These are phyloP conservation scores for Dendrobium officinale DNA, from an alignment of 106 monocot species.

Conservation along the genomic window DNA sequence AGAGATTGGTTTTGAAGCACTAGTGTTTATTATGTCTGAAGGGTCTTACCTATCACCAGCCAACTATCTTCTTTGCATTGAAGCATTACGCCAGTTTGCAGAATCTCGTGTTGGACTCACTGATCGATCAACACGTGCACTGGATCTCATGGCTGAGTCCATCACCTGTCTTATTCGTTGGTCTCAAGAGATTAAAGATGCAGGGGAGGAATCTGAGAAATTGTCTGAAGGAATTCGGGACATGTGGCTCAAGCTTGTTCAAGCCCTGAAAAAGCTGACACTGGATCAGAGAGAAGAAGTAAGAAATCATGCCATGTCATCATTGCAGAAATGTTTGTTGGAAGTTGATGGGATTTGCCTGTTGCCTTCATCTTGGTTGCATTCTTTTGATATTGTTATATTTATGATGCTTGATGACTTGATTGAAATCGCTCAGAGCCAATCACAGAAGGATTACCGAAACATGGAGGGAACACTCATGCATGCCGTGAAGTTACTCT, in stretches of 20 bases:
- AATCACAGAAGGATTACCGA: slow-evolving; percentile 52
- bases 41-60: slow-evolving; percentile 58
- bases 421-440: slow-evolving; percentile 42
- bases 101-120: slow-evolving; percentile 53
- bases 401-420: slow-evolving; percentile 58
- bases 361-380: slow-evolving; percentile 36
- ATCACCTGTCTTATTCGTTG: slow-evolving; percentile 40
- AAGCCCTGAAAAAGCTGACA: slow-evolving; percentile 40
- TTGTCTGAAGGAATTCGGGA: slow-evolving; percentile 55
- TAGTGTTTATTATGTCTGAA: slow-evolving; percentile 60
- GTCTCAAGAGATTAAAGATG: slow-evolving; percentile 42
- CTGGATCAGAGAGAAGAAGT: slow-evolving; percentile 67
- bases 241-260: slow-evolving; percentile 68
- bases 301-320: slow-evolving; percentile 60
- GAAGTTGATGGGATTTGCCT: slow-evolving; percentile 45
- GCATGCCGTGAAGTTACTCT: slow-evolving; percentile 45
- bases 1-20: slow-evolving; percentile 67
- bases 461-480: slow-evolving; percentile 66
- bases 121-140: slow-evolving; percentile 40
- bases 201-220: slow-evolving; percentile 35
- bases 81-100: slow-evolving; percentile 68
- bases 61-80: slow-evolving; percentile 48
- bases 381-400: slow-evolving; percentile 46
- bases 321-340: slow-evolving; percentile 53
- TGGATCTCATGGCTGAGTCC: slow-evolving; percentile 58